Conservation (phyloP, 2,329 filamentous ascomycete genomes). For the Colletotrichum scovillei region DNA sequence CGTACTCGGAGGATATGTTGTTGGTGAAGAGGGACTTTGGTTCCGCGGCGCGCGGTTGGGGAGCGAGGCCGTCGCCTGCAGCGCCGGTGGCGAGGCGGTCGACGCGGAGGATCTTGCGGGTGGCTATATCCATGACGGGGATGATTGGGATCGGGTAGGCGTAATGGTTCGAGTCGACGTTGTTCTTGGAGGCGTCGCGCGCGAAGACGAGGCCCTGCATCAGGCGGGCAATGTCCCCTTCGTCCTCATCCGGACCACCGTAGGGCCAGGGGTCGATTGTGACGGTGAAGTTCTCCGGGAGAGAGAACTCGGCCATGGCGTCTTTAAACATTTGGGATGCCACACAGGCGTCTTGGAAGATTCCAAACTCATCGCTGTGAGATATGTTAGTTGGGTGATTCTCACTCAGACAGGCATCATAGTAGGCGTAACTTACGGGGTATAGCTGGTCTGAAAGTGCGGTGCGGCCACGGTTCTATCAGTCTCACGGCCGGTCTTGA, state of each 20-base stretch:
- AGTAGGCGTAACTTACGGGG: conserved; percentile 39
- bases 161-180: conserved; percentile 71
- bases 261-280: conserved; percentile 76
- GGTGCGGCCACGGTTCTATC: conserved; percentile 42
- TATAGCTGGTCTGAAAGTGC: conserved; percentile 51
- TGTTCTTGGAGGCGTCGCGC: conserved; percentile 53
- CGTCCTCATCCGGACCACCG: conserved; percentile 54
- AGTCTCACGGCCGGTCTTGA: conserved; percentile 45
- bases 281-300: conserved; percentile 57
- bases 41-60: conserved; percentile 45
- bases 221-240: conserved; percentile 50
- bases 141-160: conserved; percentile 70
- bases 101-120: conserved; percentile 65
- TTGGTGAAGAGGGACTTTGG: conserved; percentile 60
- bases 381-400: neutral
- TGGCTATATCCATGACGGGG: conserved; percentile 68
- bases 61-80: conserved; percentile 56
- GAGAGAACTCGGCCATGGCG: conserved; percentile 57
- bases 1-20: conserved; percentile 55
- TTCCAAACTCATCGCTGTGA: conserved; percentile 51
- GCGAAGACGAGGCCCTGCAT: conserved; percentile 65
- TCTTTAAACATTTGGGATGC: conserved; percentile 58
- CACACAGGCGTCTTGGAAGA: conserved; percentile 53
- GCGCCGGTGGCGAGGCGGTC: conserved; percentile 66
- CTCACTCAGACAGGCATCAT: neutral